Percentiles rank a stretch among this genome's conserved stretches.
phyloP scores from a whole-genome alignment of 805 yeast species.

The Maudiozyma turicensis region DNA sequence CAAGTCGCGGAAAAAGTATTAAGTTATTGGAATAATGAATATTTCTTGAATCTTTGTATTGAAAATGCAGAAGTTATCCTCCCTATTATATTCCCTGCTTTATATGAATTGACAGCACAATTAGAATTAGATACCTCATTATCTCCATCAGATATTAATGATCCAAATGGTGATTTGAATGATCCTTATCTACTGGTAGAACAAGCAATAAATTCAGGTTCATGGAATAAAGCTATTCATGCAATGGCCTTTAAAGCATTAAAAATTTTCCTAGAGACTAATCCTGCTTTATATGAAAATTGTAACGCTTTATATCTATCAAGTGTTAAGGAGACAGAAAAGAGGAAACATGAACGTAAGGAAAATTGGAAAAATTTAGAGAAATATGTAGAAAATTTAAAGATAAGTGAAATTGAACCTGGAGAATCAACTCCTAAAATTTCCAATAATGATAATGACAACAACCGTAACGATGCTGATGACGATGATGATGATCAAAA shows the following conservation, averaged over 20 bases:
- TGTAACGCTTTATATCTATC: slow-evolving; percentile 84
- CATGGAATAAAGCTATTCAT: slow-evolving; percentile 93
- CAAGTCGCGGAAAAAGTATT: slow-evolving; percentile 95
- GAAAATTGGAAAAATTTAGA: slow-evolving; percentile 67
- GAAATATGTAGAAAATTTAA: slow-evolving; percentile 38
- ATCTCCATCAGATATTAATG: slow-evolving; percentile 2
- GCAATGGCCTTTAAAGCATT: slow-evolving; percentile 84
- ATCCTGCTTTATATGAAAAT: slow-evolving; percentile 83
- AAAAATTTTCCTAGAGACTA: slow-evolving; percentile 85
- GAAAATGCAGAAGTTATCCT: slow-evolving; percentile 88
- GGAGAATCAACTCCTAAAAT: background rate
- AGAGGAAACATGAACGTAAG: slow-evolving; percentile 49
- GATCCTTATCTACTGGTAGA: slow-evolving; percentile 32
- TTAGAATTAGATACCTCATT: slow-evolving; percentile 22
- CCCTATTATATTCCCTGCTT: slow-evolving; percentile 83
- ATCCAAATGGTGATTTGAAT: slow-evolving; percentile 6
- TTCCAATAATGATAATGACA: background rate
- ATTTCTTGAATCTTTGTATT: slow-evolving; percentile 78
- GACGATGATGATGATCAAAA: background rate
- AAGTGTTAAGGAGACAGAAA: slow-evolving; percentile 62
- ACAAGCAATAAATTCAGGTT: slow-evolving; percentile 39
- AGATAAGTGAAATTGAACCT: slow-evolving; percentile 9
- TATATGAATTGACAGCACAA: slow-evolving; percentile 69
- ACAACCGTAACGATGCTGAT: background rate
- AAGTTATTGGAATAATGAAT: slow-evolving; percentile 91